Evolutionary conservation across 78 protist species (phyloP).

Genomic region (Protostelium mycophagum): DNA sequence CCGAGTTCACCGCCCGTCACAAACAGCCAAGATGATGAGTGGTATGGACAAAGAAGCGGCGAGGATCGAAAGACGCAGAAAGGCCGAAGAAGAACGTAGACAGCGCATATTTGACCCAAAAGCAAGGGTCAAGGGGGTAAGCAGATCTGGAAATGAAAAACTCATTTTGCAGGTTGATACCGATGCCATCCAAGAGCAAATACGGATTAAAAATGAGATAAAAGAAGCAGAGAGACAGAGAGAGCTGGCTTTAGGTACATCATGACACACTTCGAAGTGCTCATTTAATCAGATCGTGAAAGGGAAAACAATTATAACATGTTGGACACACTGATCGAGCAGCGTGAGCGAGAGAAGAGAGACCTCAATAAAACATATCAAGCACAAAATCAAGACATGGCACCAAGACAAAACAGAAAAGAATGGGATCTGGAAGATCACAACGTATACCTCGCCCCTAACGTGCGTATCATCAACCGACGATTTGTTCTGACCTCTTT

Average conservation of each 20-base stretch:
- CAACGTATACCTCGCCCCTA: background rate
- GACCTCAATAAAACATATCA: too few relatives aligned
- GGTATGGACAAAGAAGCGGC: background rate
- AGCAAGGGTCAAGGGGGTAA: background rate
- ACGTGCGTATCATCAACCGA: too few relatives aligned
- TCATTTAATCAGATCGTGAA: background rate
- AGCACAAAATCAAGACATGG: background rate
- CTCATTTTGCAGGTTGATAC: background rate
- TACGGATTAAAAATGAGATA: background rate
- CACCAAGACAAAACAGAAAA: background rate
- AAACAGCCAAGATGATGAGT: background rate
- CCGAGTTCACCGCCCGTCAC: background rate
- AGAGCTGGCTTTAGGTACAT: background rate
- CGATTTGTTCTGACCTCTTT: too few relatives aligned
- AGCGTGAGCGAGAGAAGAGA: background rate
- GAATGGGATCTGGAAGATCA: background rate
- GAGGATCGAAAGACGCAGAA: background rate
- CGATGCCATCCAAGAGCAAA: background rate
- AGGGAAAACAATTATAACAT: background rate
- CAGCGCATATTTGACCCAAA: background rate
- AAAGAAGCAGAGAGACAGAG: background rate
- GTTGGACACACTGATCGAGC: background rate
- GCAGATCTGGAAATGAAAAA: background rate
- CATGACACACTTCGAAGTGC: background rate
- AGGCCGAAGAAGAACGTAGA: background rate